Evolutionary conservation across 2,329 filamentous ascomycete species (phyloP).

Genomic region (Botrytis hyacinthi): DNA sequence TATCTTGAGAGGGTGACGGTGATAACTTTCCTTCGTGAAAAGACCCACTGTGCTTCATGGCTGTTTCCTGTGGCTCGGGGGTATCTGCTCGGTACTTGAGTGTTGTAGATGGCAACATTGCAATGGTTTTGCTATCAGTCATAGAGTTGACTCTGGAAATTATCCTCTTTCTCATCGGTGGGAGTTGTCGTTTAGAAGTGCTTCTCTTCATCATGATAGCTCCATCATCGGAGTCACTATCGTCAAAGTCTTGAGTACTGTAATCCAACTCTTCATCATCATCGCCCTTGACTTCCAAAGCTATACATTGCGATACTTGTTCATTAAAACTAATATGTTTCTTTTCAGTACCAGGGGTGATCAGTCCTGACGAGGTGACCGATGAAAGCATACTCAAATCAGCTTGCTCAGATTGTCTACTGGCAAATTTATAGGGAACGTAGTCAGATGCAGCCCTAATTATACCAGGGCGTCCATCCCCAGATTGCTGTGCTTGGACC

Average conservation of each 20-base stretch:
- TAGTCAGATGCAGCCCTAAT: constrained; percentile 60
- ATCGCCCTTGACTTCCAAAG: constrained; percentile 82
- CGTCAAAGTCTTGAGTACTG: constrained; percentile 46
- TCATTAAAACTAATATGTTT: constrained; percentile 96
- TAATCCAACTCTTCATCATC: constrained; percentile 57
- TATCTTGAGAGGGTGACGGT: constrained; percentile 78
- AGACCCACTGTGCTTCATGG: constrained; percentile 60
- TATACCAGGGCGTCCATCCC: constrained; percentile 12
- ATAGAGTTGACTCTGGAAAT: constrained; percentile 48
- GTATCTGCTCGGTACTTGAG: constrained; percentile 58
- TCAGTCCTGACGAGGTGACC: constrained; percentile 68
- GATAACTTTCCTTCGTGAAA: constrained; percentile 43
- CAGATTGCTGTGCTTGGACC: constrained; percentile 25
- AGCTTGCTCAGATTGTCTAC: constrained; percentile 12
- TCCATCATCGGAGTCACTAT: constrained; percentile 60
- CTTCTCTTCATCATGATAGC: constrained; percentile 67
- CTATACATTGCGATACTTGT: constrained; percentile 93
- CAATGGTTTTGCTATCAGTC: constrained; percentile 63
- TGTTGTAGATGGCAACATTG: constrained; percentile 65
- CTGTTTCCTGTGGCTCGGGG: constrained; percentile 61
- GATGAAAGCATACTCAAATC: constrained; percentile 57
- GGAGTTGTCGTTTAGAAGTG: constrained; percentile 52
- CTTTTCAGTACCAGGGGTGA: constrained; percentile 63
- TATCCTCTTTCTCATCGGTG: constrained; percentile 40
- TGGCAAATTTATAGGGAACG: constrained; percentile 59